These are phyloP conservation scores for Silene uniflora DNA, from an alignment of 148 eudicot species.

Conservation along the genomic window DNA sequence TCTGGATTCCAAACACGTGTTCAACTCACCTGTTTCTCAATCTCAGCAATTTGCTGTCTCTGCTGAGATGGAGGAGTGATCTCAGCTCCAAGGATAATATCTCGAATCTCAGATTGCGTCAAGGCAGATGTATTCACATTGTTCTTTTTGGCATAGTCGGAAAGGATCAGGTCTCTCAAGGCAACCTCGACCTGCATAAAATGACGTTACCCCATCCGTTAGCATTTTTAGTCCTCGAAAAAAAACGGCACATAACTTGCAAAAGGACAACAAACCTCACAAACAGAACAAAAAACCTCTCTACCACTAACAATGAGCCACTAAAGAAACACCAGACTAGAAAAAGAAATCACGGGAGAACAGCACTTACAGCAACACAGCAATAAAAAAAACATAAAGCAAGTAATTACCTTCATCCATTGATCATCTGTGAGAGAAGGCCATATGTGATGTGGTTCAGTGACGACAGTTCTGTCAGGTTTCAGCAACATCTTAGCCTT, in stretches of 20 bases:
- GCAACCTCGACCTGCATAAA: constrained; percentile 93
- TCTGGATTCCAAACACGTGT: background rate
- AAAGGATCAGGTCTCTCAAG: constrained; percentile 87
- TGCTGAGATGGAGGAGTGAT: constrained; percentile 98
- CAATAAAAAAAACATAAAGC: background rate
- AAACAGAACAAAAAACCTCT: background rate
- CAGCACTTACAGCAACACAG: background rate
- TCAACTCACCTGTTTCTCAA: constrained; percentile 74
- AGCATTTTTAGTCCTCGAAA: background rate
- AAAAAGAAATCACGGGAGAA: background rate
- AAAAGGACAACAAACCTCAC: background rate
- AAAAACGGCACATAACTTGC: background rate
- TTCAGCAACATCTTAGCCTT: constrained; percentile 97
- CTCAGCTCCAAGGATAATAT: constrained; percentile 98
- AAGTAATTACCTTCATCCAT: constrained; percentile 81
- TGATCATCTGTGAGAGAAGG: constrained; percentile 97
- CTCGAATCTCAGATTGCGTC: constrained; percentile 96
- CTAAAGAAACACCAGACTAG: background rate
- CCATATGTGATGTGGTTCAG: constrained; percentile 99
- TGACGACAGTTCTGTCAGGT: constrained; percentile 92
- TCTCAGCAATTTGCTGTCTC: constrained; percentile 98
- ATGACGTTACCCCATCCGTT: background rate
- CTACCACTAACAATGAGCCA: background rate
- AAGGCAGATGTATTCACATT: constrained; percentile 96
- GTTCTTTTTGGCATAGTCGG: constrained; percentile 98